Conservation (phyloP, 768 basidiomycete genomes). For the Mycena galopus region DNA sequence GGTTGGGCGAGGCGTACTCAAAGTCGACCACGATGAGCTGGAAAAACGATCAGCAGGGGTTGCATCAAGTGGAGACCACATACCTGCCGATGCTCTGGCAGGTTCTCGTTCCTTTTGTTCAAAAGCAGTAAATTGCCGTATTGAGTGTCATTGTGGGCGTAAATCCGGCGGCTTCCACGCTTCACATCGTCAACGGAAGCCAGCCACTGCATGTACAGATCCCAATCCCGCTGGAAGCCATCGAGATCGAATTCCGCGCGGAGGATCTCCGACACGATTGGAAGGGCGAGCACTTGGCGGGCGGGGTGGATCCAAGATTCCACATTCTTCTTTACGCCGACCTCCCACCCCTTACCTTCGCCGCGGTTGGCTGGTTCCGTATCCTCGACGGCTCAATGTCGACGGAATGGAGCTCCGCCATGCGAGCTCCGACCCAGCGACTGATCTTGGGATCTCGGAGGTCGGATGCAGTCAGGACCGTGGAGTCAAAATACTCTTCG, state of each 20-base stretch:
- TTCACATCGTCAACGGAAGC: constrained; percentile 68
- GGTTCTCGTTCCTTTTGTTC: constrained; percentile 64
- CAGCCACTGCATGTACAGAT: constrained; percentile 79
- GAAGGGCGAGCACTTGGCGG: constrained; percentile 78
- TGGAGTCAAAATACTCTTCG: constrained; percentile 95
- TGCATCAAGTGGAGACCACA: constrained; percentile 9
- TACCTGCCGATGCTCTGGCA: constrained; percentile 85
- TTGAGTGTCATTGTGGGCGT: constrained; percentile 96
- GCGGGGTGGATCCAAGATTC: constrained; percentile 79
- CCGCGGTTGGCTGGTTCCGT: constrained; percentile 51
- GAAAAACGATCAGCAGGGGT: constrained; percentile 12
- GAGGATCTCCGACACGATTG: constrained; percentile 58
- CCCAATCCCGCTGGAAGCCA: constrained; percentile 73
- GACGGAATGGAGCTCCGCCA: constrained; percentile 96
- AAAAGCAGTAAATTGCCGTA: constrained; percentile 92
- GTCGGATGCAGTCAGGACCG: constrained; percentile 82
- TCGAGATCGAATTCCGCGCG: constrained; percentile 74
- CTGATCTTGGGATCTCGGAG: constrained; percentile 83
- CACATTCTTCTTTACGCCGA: constrained; percentile 76
- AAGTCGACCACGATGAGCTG: constrained; percentile 97
- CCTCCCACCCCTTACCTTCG: constrained; percentile 65
- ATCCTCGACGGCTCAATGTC: constrained; percentile 79
- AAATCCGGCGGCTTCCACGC: constrained; percentile 76
- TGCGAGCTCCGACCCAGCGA: constrained; percentile 90
- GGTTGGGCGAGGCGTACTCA: constrained; percentile 95